phyloP scores from a whole-genome alignment of 768 basidiomycete genomes.

The Rhizopogon roseolus region DNA sequence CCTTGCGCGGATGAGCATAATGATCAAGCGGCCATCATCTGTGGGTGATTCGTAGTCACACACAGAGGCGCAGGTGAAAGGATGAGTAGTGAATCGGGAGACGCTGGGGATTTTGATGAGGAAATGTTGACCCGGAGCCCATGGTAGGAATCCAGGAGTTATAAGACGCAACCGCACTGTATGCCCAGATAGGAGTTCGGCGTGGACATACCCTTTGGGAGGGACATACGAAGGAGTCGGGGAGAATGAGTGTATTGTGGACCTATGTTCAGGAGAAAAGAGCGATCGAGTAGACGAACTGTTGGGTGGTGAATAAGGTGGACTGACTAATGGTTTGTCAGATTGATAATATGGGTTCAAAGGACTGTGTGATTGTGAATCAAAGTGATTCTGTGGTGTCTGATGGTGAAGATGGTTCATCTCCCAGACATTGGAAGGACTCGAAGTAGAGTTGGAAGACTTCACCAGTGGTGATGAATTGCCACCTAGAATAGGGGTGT shows the following conservation, averaged over 20 bases:
- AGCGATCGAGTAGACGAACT: background rate
- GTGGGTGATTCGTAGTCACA: conserved; percentile 42
- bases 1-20: conserved; percentile 66
- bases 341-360: conserved; percentile 17
- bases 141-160: conserved; percentile 49
- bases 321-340: conserved; percentile 3
- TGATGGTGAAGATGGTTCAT: conserved; percentile 13
- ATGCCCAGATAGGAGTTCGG: conserved; percentile 63
- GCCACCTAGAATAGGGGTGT: conserved; percentile 41
- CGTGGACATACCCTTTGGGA: conserved; percentile 65
- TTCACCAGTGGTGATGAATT: background rate
- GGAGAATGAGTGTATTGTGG: background rate
- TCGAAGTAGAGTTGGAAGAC: background rate
- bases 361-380: conserved; percentile 16
- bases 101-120: conserved; percentile 63
- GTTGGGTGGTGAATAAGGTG: background rate
- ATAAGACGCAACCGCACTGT: conserved; percentile 66
- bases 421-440: conserved; percentile 17
- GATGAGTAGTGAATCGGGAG: conserved; percentile 58
- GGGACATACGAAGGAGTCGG: conserved; percentile 33
- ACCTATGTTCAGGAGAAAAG: conserved; percentile 1
- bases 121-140: conserved; percentile 81
- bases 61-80: conserved; percentile 66
- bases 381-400: conserved; percentile 4
- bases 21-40: conserved; percentile 49